Base-by-base conservation (phyloP, 306 rosid species). In the Lathyrus aphaca region DNA sequence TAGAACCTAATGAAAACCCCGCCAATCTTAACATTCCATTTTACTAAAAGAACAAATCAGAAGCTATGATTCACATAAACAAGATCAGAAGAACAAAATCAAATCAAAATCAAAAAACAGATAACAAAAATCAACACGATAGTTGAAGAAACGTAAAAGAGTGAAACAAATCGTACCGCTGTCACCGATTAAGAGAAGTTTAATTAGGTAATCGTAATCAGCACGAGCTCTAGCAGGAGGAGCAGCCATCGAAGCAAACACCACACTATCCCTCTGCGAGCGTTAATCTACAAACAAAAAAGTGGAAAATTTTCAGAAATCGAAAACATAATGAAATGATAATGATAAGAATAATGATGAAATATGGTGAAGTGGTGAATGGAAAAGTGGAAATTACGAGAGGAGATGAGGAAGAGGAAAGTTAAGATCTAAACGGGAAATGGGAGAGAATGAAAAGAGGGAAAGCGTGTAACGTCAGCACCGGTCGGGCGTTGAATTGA, bases 151-250 rank as follows among this genome's bases (percentile, higher is more conserved):
- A 19, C 42, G 16, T 16, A 1, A 54, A 1, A 4, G 16, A 48
- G 27, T 30, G 37, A 46, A 51, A 48, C 25, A 63, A 80, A 74
- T n/a, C 71, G 67, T 77, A 92, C 98, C 98, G 85, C 98, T 92
- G 69, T 92, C 98, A 81, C 98, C 98, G 84, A 92, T 92, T 71
- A 92, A 86, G 45, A 92, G 96, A 77, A 92, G 98, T 82, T 92
- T 92, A 65, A 92, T 87, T 55, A 92, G 98, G 66, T 86, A 92
- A 83, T 92, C 98, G 71, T 92, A 89, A 86, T 92, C 98, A 63
- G 98, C 96, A 60, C 98, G 95, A 73, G 96, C 98, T 86, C 98
- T 81, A 5, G 89, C 95, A 40, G 98, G 98, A 62, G 92, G 96
- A 77, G 89, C 92, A 46, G 92, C 89, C 92, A 87, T 87, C n/a